Conservation (phyloP, 768 basidiomycete genomes). For the Ephemerocybe angulata region DNA sequence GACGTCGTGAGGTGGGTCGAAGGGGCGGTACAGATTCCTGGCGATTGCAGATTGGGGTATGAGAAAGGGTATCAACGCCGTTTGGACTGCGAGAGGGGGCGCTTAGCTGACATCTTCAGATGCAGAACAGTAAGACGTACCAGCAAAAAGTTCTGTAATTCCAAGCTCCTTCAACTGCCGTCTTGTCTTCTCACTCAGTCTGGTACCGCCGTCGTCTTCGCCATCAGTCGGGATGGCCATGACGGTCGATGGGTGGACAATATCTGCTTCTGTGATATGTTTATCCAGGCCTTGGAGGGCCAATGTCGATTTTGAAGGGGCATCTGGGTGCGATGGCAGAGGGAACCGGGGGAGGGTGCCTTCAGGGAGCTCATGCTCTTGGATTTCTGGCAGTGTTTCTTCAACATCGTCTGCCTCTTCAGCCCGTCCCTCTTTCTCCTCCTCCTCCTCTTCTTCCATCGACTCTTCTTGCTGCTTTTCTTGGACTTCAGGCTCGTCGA, state of each 20-base stretch:
- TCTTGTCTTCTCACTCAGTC: constrained; percentile 56
- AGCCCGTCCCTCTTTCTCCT: background rate
- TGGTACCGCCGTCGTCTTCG: constrained; percentile 39
- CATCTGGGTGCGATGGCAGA: constrained; percentile 57
- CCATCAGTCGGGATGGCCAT: constrained; percentile 43
- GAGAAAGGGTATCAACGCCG: constrained; percentile 78
- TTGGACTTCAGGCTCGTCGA: background rate
- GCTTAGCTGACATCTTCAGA: background rate
- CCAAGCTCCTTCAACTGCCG: constrained; percentile 70
- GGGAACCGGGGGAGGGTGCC: constrained; percentile 66
- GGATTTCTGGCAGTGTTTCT: background rate
- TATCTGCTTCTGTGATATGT: constrained; percentile 64
- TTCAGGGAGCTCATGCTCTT: constrained; percentile 10
- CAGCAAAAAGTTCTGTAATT: constrained; percentile 85
- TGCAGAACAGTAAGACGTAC: constrained; percentile 33
- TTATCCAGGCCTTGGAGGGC: constrained; percentile 77
- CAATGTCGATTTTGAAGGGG: constrained; percentile 67
- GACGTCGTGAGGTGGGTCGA: constrained; percentile 67
- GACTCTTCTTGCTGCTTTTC: constrained; percentile 2
- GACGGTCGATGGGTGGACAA: constrained; percentile 54
- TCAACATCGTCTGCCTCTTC: constrained; percentile 3
- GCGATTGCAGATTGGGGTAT: constrained; percentile 42
- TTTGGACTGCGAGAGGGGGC: constrained; percentile 68
- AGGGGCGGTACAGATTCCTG: constrained; percentile 60
- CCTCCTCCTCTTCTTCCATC: constrained; percentile 2